Percentiles rank a stretch among this genome's conserved stretches.
These are phyloP conservation scores for Delonix regia DNA, from an alignment of 306 rosid species.

Conservation along the genomic window DNA sequence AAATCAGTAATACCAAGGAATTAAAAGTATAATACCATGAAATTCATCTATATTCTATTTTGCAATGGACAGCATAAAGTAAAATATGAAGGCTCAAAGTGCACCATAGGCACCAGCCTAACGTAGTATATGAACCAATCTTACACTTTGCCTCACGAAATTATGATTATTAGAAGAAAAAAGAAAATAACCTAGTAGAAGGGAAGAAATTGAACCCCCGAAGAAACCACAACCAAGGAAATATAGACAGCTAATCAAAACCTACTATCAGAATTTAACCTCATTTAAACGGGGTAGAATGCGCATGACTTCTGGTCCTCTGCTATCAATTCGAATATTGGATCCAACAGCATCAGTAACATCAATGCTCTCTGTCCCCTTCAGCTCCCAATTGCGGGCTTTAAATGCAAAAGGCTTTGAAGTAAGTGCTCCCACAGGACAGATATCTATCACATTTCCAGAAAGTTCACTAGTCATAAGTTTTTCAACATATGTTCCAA, in stretches of 20 bases:
- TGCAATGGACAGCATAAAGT: no score
- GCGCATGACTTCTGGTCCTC: conserved; percentile 98
- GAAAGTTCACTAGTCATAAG: conserved; percentile 98
- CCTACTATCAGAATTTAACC: conserved; percentile 50
- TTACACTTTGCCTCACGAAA: conserved; percentile 3
- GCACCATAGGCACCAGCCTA: no score
- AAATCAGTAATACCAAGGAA: not conserved
- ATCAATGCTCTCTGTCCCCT: conserved; percentile 93
- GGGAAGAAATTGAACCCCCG: not conserved
- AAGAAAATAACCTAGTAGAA: not conserved
- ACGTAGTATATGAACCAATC: not conserved
- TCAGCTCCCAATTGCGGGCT: conserved; percentile 96
- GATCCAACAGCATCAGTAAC: conserved; percentile 99
- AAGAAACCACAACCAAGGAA: conserved; percentile 17
- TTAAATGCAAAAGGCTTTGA: conserved; percentile 98
- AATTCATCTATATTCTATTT: no score
- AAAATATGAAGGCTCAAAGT: no score
- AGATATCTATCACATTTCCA: conserved; percentile 97
- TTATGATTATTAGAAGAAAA: not conserved
- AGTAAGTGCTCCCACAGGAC: conserved; percentile 97
- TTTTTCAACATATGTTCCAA: conserved; percentile 95
- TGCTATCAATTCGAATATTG: conserved; percentile 91
- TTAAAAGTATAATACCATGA: no score
- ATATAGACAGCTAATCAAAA: conserved; percentile 23
- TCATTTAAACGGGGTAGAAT: conserved; percentile 90